Evolutionary conservation across 2,329 filamentous ascomycete genomes (phyloP).

Genomic region (Trichoderma atrobrunneum): DNA sequence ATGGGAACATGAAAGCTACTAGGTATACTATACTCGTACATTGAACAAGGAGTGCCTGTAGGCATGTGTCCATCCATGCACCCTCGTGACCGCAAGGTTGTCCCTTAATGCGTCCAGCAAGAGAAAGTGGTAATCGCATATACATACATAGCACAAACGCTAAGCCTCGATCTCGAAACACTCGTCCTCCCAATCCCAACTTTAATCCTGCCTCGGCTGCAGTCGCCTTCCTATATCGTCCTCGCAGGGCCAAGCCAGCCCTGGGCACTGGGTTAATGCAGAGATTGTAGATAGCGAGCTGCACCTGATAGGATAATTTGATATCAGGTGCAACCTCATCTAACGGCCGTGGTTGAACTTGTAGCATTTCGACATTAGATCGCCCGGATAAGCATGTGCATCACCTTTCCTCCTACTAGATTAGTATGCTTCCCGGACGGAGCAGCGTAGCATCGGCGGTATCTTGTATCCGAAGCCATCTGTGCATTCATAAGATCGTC

Average conservation of each 20-base stretch:
- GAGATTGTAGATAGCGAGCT: not conserved
- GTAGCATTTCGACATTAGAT: not conserved
- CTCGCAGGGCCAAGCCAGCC: not conserved
- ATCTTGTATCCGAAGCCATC: not conserved
- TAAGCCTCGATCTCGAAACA: slow-evolving; percentile 5
- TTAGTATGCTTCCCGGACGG: not conserved
- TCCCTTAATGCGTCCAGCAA: slow-evolving; percentile 8
- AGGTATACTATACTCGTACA: not conserved
- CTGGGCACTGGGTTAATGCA: not conserved
- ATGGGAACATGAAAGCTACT: not conserved
- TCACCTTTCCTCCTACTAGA: not conserved
- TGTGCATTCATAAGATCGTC: slow-evolving; percentile 15
- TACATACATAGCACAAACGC: not conserved
- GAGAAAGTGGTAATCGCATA: slow-evolving; percentile 16
- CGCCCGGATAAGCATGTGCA: not conserved
- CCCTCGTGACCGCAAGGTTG: not conserved
- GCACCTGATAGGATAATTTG: not conserved
- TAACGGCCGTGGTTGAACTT: not conserved
- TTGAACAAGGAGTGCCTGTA: not conserved
- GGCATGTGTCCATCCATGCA: not conserved
- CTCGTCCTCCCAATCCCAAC: not conserved
- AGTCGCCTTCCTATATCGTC: slow-evolving; percentile 14
- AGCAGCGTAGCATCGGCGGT: not conserved
- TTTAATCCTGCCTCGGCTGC: not conserved
- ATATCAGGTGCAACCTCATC: not conserved